Conservation (phyloP, 805 yeast genomes). For the Yarrowia osloensis region DNA sequence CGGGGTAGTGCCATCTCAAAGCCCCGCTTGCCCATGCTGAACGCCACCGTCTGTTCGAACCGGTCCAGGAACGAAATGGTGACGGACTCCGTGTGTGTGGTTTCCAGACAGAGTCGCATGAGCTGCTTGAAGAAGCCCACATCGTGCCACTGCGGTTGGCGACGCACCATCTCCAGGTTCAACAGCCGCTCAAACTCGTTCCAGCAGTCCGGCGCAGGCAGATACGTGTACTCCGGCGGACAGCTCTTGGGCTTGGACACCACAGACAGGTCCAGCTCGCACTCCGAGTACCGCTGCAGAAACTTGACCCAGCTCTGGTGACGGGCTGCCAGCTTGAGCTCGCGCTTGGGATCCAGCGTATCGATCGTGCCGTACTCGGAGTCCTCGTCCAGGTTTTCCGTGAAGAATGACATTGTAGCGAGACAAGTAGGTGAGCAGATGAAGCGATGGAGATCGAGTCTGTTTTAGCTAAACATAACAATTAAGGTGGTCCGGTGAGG, state of each 20-base stretch:
- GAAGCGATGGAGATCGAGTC: no score
- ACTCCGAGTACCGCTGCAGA: slow-evolving; percentile 19
- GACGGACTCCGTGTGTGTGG: neutral
- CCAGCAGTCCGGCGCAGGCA: slow-evolving; percentile 20
- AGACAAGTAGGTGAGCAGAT: no score
- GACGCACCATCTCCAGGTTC: slow-evolving; percentile 12
- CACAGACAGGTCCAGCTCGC: slow-evolving; percentile 10
- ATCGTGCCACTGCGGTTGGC: slow-evolving; percentile 6
- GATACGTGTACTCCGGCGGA: neutral
- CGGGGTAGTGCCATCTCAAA: neutral
- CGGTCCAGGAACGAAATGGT: slow-evolving; percentile 15
- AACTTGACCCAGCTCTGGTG: slow-evolving; percentile 25
- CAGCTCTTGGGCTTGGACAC: slow-evolving; percentile 1
- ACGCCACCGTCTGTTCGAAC: slow-evolving; percentile 15
- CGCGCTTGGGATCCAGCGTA: neutral
- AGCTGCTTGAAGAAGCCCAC: slow-evolving; percentile 17
- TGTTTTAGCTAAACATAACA: neutral
- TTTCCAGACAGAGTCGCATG: slow-evolving; percentile 17
- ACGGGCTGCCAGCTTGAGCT: slow-evolving; percentile 5
- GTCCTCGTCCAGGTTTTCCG: slow-evolving; percentile 8
- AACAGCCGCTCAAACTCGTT: slow-evolving; percentile 22
- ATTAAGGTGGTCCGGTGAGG: neutral
- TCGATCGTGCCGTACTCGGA: slow-evolving; percentile 8
- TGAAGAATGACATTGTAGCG: neutral
- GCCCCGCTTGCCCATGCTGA: neutral